phyloP scores from a whole-genome alignment of 2,329 filamentous ascomycete species.

The Monosporascus sp. region DNA sequence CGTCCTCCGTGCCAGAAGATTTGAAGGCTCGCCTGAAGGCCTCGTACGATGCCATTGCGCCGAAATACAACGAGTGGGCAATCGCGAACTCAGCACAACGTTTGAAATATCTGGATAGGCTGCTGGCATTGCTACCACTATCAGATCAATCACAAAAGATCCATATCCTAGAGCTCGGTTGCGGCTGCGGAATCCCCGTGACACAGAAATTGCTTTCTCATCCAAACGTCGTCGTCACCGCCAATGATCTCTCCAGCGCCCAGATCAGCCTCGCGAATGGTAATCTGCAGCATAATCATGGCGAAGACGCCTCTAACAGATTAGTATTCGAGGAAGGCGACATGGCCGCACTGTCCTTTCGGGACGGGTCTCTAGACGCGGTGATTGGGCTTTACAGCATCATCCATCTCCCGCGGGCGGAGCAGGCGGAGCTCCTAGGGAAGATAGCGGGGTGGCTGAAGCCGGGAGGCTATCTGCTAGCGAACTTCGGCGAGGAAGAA shows the following conservation, averaged over 20 bases:
- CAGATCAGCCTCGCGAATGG: constrained; percentile 29
- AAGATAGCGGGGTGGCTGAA: constrained; percentile 43
- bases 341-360: constrained; percentile 32
- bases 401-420: constrained; percentile 42
- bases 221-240: constrained; percentile 22
- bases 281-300: constrained; percentile 15
- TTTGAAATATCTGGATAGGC: constrained; percentile 27
- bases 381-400: constrained; percentile 30
- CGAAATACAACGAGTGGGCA: constrained; percentile 36
- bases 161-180: constrained; percentile 35
- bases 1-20: constrained; percentile 14
- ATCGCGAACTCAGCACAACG: constrained; percentile 24
- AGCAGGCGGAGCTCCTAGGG: constrained; percentile 42
- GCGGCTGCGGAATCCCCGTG: constrained; percentile 34
- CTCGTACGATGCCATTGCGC: constrained; percentile 35
- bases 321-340: constrained; percentile 30
- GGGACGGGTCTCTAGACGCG: constrained; percentile 35
- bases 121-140: constrained; percentile 21
- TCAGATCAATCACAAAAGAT: not conserved
- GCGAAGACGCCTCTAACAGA: constrained; percentile 3
- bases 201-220: constrained; percentile 27
- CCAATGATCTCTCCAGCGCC: constrained; percentile 35
- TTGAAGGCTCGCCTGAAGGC: constrained; percentile 33
- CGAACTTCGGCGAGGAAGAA: constrained; percentile 35
- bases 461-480: constrained; percentile 44